These are phyloP conservation scores for Austroboletus niveus DNA, from an alignment of 1,284 basidiomycete species.

Conservation along the genomic window DNA sequence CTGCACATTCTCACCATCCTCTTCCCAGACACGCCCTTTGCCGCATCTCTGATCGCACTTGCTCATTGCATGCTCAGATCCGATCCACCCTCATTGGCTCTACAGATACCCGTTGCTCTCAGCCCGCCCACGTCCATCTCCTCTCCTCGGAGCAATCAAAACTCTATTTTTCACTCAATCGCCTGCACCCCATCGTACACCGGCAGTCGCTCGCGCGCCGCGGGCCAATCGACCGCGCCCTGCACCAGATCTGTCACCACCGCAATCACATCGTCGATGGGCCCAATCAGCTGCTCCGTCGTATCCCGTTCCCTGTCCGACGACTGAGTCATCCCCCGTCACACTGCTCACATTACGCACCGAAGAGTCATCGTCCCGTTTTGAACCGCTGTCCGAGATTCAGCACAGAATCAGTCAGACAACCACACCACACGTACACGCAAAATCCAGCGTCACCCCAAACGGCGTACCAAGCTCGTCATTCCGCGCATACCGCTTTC, in stretches of 20 bases:
- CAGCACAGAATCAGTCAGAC: background rate
- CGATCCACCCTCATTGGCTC: background rate
- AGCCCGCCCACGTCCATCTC: background rate
- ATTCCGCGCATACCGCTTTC: conserved; percentile 95
- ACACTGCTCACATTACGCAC: conserved; percentile 39
- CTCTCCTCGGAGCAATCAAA: conserved; percentile 4
- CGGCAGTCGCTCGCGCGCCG: conserved; percentile 72
- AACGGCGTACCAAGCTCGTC: conserved; percentile 98
- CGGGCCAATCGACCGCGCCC: conserved; percentile 75
- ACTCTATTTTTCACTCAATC: conserved; percentile 40
- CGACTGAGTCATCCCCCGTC: background rate
- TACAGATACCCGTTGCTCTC: background rate
- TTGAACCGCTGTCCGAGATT: conserved; percentile 57
- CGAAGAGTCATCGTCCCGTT: conserved; percentile 89
- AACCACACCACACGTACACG: conserved; percentile 58
- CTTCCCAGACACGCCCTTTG: background rate
- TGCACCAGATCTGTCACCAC: conserved; percentile 77
- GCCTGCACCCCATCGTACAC: conserved; percentile 92
- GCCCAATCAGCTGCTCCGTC: conserved; percentile 90
- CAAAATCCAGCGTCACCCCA: conserved; percentile 96
- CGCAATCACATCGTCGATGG: conserved; percentile 86
- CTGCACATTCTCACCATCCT: background rate
- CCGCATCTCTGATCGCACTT: background rate
- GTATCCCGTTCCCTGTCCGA: conserved; percentile 85
- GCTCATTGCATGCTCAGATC: background rate